phyloP scores from a whole-genome alignment of 164 flowering plant genomes.

The Echeveria elegans region DNA sequence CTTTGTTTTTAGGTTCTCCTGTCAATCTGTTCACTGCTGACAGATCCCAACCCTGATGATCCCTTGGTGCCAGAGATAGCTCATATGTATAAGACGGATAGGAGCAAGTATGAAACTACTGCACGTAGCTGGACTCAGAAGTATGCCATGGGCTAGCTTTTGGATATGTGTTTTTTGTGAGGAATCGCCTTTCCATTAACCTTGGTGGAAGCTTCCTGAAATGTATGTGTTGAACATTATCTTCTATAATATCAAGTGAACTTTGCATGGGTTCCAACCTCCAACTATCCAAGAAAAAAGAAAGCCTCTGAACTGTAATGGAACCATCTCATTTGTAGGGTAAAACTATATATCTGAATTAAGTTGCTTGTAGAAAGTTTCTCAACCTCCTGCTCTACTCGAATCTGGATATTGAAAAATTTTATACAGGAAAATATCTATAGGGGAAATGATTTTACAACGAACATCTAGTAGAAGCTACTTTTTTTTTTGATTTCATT shows the following conservation, averaged over 20 bases:
- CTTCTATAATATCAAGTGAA: background rate
- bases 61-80: slow-evolving; percentile 40
- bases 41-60: slow-evolving; percentile 40
- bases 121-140: slow-evolving; percentile 58
- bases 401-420: too few species aligned
- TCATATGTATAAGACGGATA: slow-evolving; percentile 41
- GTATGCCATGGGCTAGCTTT: slow-evolving; percentile 59
- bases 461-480: too few species aligned
- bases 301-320: background rate
- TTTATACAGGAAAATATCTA: too few species aligned
- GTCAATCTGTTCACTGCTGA: slow-evolving; percentile 34
- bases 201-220: background rate
- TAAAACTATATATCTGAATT: background rate
- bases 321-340: background rate
- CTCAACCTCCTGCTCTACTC: background rate
- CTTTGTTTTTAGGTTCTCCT: slow-evolving; percentile 24
- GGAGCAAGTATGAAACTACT: slow-evolving; percentile 34
- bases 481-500: too few species aligned
- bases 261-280: background rate
- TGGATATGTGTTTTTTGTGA: background rate
- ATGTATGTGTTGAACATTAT: background rate
- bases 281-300: background rate
- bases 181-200: background rate
- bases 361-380: background rate
- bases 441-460: too few species aligned